Base-by-base conservation (phyloP, 306 rosid species). In the Rosa multiflora region DNA sequence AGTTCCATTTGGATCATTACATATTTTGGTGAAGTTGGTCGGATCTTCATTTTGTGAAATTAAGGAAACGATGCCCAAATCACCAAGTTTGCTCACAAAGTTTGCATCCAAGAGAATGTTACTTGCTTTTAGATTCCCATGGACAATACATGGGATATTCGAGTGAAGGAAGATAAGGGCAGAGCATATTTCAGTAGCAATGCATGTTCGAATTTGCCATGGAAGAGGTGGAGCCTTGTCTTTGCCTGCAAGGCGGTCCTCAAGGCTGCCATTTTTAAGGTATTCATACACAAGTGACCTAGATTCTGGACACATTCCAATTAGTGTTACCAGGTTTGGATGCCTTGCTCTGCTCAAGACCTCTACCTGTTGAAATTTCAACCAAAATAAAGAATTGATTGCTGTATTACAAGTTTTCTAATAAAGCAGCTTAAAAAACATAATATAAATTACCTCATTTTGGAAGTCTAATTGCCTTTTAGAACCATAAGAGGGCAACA, bases 401-500 rank as follows among this genome's bases (percentile, higher is more conserved):
- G 69, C 52, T n/a, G 52, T 40, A n/a, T 39, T 42, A 37, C 10
- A 20, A 49, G 68, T 23, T 49, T 59, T 76, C 40, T 9, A 42
- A 55, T 39, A 58, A 51, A 32, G 11, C 59, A 53, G 7, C 21
- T 47, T 43, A 39, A 21, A 67, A 55, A 72, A 10, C 42, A 74
- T 68, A 69, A 29, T 49, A 42, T 55, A 76, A 83, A 79, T 79
- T 89, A 95, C 99, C 99, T 88, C 90, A 49, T 76, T 79, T 78
- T 85, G 91, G 81, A 95, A 95, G 43, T 85, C 90, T 15, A 44
- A 47, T 53, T 86, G 93, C 67, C 85, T 88, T 67, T 91, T 92
- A 82, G 85, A 74, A 56, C 98, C 97, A 87, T 95, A 95, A 12
- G 95, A 92, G 18, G 99, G 98, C 73, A 95, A 81, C 99, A 95